Evolutionary conservation across 495 filamentous ascomycete genomes (phyloP), one percentile per base, ranked within the genome.

Genomic region (Penicillium fimorum): DNA sequence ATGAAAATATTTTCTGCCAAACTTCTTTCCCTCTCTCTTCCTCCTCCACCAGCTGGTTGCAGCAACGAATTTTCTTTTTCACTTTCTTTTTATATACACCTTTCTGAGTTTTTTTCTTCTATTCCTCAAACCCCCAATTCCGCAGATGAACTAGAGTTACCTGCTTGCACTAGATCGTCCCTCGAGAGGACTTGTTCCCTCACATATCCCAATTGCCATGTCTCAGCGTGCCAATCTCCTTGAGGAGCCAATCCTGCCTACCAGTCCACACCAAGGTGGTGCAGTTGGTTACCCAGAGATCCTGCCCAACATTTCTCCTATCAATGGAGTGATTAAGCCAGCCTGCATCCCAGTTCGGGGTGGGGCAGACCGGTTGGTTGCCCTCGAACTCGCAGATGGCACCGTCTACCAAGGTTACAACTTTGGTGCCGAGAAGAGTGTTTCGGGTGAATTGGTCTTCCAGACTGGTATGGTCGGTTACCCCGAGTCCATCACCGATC

Each of bases 391-490:
- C 53, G 81, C 95, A 68, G 91, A 97, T 81, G 91, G 90, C 66
- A 84, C 84, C 30, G 82, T 87, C 63, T 96, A 92, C 78, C 88
- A 92, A 63, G 94, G 94, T 51, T 88, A 90, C 76, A 96, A 92
- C 79, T 98, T 97, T 69, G 94, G 94, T 67, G 90, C 92, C 25
- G 80, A 90, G 66, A 94, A 90, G 80, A 95, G 87, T 68, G 84
- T 94, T 63, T 87, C 93, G 55, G 94, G 94, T 65, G 94, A 98
- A 82, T 79, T 97, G 69, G 94, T 98, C 73, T 98, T 98, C 78
- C 94, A 98, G 80, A 98, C 94, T 47, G 94, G 94, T 68, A 96
- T 98, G 94, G 94, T 98, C 54, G 94, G 94, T 58, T 98, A 98
- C 68, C 92, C 94, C 30, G 94, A 98, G 77, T 92, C 90, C 12